A percentile compares a stretch with the other conserved stretches of the same genome.
These are phyloP conservation scores for Venturia pyrina DNA, from an alignment of 2,329 filamentous ascomycete genomes.

Conservation along the genomic window DNA sequence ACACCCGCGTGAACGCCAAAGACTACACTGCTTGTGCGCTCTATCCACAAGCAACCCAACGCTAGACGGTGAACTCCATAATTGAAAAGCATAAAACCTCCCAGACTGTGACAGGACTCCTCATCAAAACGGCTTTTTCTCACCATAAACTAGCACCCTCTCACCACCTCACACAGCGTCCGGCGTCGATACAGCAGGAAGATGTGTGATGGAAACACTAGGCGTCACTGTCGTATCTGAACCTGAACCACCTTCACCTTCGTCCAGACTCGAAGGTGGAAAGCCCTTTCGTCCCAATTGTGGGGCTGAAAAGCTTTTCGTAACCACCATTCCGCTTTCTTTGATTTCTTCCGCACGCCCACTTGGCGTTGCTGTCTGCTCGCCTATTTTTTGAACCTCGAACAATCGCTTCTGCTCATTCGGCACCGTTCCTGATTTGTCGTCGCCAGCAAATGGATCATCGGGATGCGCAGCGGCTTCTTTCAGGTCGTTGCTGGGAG, in stretches of 20 bases:
- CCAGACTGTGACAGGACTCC: neutral
- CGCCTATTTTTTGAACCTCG: neutral
- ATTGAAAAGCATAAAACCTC: neutral
- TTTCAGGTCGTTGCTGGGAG: neutral
- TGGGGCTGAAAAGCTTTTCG: constrained; percentile 1
- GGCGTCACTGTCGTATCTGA: neutral
- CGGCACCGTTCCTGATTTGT: neutral
- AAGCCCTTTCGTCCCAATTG: neutral
- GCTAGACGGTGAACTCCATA: neutral
- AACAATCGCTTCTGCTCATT: neutral
- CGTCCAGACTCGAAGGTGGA: neutral
- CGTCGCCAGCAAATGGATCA: neutral
- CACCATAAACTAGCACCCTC: neutral
- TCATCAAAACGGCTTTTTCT: neutral
- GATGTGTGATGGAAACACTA: neutral
- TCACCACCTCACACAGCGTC: neutral
- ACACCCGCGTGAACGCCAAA: neutral
- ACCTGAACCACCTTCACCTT: neutral
- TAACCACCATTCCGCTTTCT: neutral
- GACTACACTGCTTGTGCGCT: neutral
- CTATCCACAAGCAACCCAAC: neutral
- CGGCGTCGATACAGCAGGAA: neutral
- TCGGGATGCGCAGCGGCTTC: neutral
- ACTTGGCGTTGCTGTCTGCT: neutral
- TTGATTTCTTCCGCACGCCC: neutral